Evolutionary conservation across 768 basidiomycete genomes (phyloP), one percentile per base, ranked within the genome.

Genomic region (Chalciporus pseudorubinellus): DNA sequence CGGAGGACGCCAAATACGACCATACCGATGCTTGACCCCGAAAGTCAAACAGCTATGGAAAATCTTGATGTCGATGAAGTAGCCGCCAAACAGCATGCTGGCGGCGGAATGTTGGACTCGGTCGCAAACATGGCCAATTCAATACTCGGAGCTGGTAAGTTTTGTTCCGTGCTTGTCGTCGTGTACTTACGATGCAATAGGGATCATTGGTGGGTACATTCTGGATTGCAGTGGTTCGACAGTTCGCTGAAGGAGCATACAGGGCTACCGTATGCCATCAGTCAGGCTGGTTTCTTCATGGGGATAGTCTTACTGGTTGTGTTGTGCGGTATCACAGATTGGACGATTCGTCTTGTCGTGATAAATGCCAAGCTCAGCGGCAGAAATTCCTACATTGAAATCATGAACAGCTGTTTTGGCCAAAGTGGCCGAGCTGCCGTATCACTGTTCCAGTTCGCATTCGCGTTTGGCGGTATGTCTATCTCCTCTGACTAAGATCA

Each of bases 271-370:
- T 98, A 98, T 65, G 95, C 97, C 33, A 72, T 98, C 45, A 83
- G 87, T 57, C 92, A 95, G 75, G 95, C 97, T 28, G 97, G 97
- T 2, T 94, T 99, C 72, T 78, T 97, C 59, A 82, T 82, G 1
- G 97, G 97, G 12, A 70, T 97, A 19, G 22, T 88, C n/a, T 79
- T 99, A 2, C 78, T 99, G 21, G 74, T 94, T 24, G 68, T 84
- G 0, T 74, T 99, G 10, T 95, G 89, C 46, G 77, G 69, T 18
- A 80, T 97, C 36, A 98, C 97, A n/a, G 90, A 92, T 69, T 97
- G 95, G 95, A 99, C 97, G 3, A 97, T 99, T 49, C 85, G 94
- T 16, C 82, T 99, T 26, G 95, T 99, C 48, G 91, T 98, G 38
- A 67, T 92, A 60, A 98, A 98, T 65, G 95, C 94, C 28, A 99